Evolutionary conservation across 331 rosid species (phyloP).

Genomic region (Ulmus americana): DNA sequence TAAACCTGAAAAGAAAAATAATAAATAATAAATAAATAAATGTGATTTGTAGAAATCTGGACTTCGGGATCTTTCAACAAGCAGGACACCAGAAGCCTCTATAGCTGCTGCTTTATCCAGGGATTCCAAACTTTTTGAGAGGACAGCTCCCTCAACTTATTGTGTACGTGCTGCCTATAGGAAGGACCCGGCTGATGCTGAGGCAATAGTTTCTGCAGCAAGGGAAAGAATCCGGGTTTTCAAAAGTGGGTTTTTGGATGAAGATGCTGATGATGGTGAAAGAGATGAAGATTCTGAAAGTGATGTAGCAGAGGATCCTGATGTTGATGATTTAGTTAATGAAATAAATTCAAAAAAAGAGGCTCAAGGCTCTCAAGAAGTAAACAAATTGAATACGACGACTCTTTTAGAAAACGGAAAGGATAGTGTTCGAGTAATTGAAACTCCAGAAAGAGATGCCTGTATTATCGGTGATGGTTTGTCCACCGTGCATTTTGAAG

Average conservation of each 20-base stretch:
- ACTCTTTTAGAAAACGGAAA: conserved; percentile 25
- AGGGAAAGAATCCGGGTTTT: conserved; percentile 54
- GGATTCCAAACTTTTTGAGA: conserved; percentile 76
- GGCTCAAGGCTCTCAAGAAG: conserved; percentile 23
- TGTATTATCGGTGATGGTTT: conserved; percentile 27
- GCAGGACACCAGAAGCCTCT: conserved; percentile 85
- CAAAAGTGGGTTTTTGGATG: conserved; percentile 41
- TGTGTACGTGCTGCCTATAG: conserved; percentile 60
- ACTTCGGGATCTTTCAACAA: conserved; percentile 68
- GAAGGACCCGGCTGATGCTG: conserved; percentile 59
- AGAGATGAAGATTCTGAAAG: conserved; percentile 66
- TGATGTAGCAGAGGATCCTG: conserved; percentile 54
- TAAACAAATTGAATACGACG: conserved; percentile 16
- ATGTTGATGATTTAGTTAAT: conserved; percentile 46
- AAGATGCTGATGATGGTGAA: conserved; percentile 58
- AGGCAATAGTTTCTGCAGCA: conserved; percentile 56
- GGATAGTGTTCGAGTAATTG: conserved; percentile 21
- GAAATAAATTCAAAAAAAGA: conserved; percentile 32
- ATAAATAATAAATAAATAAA: too few species aligned
- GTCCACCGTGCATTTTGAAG: conserved; percentile 26
- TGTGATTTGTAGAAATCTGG: conserved; percentile 55
- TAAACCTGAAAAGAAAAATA: too few species aligned
- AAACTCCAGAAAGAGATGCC: conserved; percentile 26
- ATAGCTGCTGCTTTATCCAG: conserved; percentile 71
- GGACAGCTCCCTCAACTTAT: conserved; percentile 74